Evolutionary conservation across 176 grass and related monocot species (phyloP), one percentile per base, ranked within the genome.

Genomic region (Lolium perenne): DNA sequence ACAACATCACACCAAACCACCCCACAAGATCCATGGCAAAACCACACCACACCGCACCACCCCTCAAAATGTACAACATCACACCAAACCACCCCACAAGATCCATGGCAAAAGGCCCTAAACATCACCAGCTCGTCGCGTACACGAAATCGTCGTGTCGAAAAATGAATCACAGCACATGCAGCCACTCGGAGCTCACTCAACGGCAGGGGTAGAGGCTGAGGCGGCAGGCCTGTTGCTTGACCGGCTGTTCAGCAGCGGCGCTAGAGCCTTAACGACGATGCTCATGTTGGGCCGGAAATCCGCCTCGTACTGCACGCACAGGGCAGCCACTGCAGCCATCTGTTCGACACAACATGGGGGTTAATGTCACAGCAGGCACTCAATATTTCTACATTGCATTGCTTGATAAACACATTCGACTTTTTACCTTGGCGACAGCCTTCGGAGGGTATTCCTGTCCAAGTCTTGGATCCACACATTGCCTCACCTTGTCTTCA

Each of bases 221-320:
- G 41, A 76, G 59, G 21, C 10, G 9, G 61, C 21, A 0, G 46
- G 25, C 8, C 23, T 62, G 21, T 76, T 76, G 72, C 57, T 64
- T 9, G 41, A 16, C 21, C 43, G 88, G 40, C 32, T 82, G 87
- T 92, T 49, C 70, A 95, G 50, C 51, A 95, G 63, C 17, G 93
- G 90, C 45, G 21, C 88, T 29, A 95, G 83, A 82, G 93, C 90
- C 85, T 97, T 94, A 48, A 97, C 95, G 59, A 94, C 92, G 64
- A 97, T 97, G 81, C 92, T 92, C 92, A 97, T 94, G 78, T 94
- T 97, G 23, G 95, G 95, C 51, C 95, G 90, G 85, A 94, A 92
- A 29, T 97, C 95, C 0, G 80, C 90, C 73, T 94, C 92, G 45
- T 97, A 97, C 77, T 97, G 92, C 54, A 94, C 86, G 74, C 92